Base-by-base conservation (phyloP, 1,139 yeast species). In the Geotrichum fermentans region DNA sequence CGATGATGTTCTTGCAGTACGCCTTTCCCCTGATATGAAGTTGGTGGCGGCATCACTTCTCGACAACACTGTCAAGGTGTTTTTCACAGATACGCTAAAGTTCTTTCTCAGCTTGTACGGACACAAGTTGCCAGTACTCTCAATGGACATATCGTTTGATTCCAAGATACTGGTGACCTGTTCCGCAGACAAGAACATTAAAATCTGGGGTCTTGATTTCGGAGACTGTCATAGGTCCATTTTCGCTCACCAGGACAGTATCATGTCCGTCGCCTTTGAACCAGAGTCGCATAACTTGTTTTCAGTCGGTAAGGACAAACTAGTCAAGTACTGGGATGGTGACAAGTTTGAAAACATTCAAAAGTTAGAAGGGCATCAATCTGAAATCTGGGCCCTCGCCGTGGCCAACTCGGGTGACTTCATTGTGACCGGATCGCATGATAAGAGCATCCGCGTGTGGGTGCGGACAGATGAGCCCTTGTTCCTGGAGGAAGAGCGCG, bases 211-310 rank as follows among this genome's bases (percentile, higher is more conserved):
- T 44, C 72, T 94, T 53, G 98, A 92, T 66, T 92, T 92, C 66
- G 99, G 99, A 67, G 99, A 92, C 68, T 92, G 98, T 72, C 98
- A 92, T 68, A 84, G 83, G 65, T 90, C 97, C 2, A 80, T 92
- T 30, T 92, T 94, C 66, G 99, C 95, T 1, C 99, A 92, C 63
- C 96, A 89, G 62, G 99, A 92, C 65, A 83, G 96, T 4, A 85
- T 92, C 53, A 87, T 92, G 95, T 77, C 78, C 57, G 96, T 90
- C 32, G 78, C 72, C 53, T 92, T 92, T 62, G 77, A 89, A 53
- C 94, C 95, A 1, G 83, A 81, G 16, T 75, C 86, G 11, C 96
- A 90, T 65, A 80, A 90, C 66, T 89, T 94, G 66, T 86, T 94
- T 68, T 84, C 96, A 46, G 82, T 89, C 52, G 83, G 94, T 43